These are phyloP conservation scores for Macrocybe gigantea DNA, from an alignment of 768 basidiomycete genomes.

Conservation along the genomic window DNA sequence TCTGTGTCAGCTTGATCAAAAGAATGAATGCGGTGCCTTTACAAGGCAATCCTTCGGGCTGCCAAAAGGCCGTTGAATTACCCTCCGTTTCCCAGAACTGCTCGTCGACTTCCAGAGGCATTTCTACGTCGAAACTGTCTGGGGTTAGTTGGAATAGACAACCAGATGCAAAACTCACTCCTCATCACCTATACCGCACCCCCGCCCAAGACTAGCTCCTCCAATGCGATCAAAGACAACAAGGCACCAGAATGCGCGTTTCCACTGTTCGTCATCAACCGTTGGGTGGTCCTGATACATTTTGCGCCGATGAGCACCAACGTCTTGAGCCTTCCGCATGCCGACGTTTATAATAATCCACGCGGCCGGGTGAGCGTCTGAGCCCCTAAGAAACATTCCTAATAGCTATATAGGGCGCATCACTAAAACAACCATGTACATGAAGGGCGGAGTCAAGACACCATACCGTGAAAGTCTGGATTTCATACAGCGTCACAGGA, in stretches of 20 bases:
- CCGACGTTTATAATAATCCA: slow-evolving; percentile 54
- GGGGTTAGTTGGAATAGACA: slow-evolving; percentile 5
- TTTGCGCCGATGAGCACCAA: slow-evolving; percentile 69
- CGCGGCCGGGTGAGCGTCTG: slow-evolving; percentile 38
- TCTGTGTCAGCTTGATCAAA: slow-evolving; percentile 59
- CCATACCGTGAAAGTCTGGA: slow-evolving; percentile 51
- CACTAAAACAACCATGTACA: background rate
- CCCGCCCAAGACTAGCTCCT: slow-evolving; percentile 48
- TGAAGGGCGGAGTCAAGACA: slow-evolving; percentile 4
- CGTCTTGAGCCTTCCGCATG: slow-evolving; percentile 62
- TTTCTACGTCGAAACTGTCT: slow-evolving; percentile 72
- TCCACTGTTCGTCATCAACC: slow-evolving; percentile 25
- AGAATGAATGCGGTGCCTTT: slow-evolving; percentile 57
- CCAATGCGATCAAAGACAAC: slow-evolving; percentile 54
- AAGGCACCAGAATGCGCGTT: slow-evolving; percentile 34
- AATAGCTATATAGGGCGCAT: slow-evolving; percentile 31
- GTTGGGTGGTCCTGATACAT: slow-evolving; percentile 41
- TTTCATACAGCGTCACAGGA: slow-evolving; percentile 55
- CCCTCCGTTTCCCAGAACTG: slow-evolving; percentile 65
- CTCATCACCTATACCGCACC: slow-evolving; percentile 55
- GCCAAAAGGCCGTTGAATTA: slow-evolving; percentile 51
- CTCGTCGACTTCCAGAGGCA: slow-evolving; percentile 79
- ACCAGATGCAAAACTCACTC: slow-evolving; percentile 41
- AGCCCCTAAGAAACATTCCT: slow-evolving; percentile 49
- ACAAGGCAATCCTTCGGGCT: slow-evolving; percentile 57